phyloP scores from a whole-genome alignment of 1,139 yeast species.

The Suzukiozyma palmioleophila region DNA sequence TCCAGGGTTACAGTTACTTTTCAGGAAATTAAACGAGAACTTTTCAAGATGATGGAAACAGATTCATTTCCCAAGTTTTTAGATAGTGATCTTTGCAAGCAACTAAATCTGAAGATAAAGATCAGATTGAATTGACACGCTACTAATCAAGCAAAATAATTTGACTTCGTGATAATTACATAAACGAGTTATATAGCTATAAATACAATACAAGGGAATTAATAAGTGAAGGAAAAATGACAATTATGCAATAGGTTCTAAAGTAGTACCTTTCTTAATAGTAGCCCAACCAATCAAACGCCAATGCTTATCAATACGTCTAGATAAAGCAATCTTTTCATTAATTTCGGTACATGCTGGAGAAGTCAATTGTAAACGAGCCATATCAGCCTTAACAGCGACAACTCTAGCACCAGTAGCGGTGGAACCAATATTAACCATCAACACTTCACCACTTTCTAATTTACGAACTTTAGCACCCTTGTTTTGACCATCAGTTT shows the following conservation, averaged over 20 bases:
- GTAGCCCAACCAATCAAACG: slow-evolving; percentile 99
- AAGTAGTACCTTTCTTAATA: slow-evolving; percentile 88
- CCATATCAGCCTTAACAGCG: slow-evolving; percentile 99
- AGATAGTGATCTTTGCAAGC: slow-evolving; percentile 20
- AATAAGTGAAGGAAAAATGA: slow-evolving; percentile 6
- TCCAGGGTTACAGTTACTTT: background rate
- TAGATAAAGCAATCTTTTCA: slow-evolving; percentile 96
- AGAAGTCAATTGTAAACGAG: slow-evolving; percentile 90
- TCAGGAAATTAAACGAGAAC: slow-evolving; percentile 19
- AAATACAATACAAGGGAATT: slow-evolving; percentile 13
- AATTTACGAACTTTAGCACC: slow-evolving; percentile 91
- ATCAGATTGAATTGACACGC: background rate
- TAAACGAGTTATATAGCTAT: slow-evolving; percentile 12
- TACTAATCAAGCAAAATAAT: background rate
- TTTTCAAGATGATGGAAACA: slow-evolving; percentile 59
- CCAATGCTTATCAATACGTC: slow-evolving; percentile 99
- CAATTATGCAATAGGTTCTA: slow-evolving; percentile 56
- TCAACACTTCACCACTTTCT: slow-evolving; percentile 90
- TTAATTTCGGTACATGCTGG: slow-evolving; percentile 99
- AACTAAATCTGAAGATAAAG: background rate
- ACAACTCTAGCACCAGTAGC: slow-evolving; percentile 99
- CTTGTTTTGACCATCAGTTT: slow-evolving; percentile 96
- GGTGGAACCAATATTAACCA: slow-evolving; percentile 99
- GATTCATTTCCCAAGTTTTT: slow-evolving; percentile 75
- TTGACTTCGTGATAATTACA: slow-evolving; percentile 6